Evolutionary conservation across 2,329 filamentous ascomycete genomes (phyloP), one percentile per base, ranked within the genome.

Genomic region (Aspergillus fischeri): DNA sequence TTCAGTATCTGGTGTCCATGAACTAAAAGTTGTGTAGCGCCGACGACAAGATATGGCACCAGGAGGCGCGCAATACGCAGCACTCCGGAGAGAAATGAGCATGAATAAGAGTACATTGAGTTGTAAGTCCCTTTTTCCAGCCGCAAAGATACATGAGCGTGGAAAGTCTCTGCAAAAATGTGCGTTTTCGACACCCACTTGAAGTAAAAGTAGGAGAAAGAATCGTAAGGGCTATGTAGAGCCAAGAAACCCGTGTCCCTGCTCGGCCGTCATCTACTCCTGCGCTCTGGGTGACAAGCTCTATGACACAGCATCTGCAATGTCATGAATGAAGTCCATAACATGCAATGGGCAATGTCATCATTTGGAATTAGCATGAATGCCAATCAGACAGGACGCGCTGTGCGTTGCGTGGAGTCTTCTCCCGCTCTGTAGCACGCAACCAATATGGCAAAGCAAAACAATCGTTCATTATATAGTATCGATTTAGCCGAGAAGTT

Each of bases 401-500:
- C 20, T 29, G 14, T 27, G 44, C 21, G 44, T 25, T 24, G 21
- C 27, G 44, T 25, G 44, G 21, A 47, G 24, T 27, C 21, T 47
- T 7, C 44, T 27, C 44, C 44, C 4, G 11, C 44, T 47, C 44
- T 14, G 44, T 17, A 25, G 44, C 24, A 11, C 24, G 44, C 44
- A 25, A 47, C 20, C 11, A 24, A 27, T 3, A 47, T 21, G 14
- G 44, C n/a, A 21, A 45, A 20, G 10, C 44, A 27, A 27, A 47
- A 4, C 5, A 47, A 25, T 24, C 44, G 9, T 21, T 47, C 20
- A 17, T 47, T 47, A 49, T 48, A 45, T 49, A 35, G 24, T 41
- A 54, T 53, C 10, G 11, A 25, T 62, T 80, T 77, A 86, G 65
- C 83, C 83, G 62, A 88, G 79, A 66, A 87, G 74, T 63, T 97